Percentiles rank a stretch among this genome's conserved stretches.
These are phyloP conservation scores for Yamadazyma sp. DNA, from an alignment of 805 yeast genomes.

Conservation along the genomic window DNA sequence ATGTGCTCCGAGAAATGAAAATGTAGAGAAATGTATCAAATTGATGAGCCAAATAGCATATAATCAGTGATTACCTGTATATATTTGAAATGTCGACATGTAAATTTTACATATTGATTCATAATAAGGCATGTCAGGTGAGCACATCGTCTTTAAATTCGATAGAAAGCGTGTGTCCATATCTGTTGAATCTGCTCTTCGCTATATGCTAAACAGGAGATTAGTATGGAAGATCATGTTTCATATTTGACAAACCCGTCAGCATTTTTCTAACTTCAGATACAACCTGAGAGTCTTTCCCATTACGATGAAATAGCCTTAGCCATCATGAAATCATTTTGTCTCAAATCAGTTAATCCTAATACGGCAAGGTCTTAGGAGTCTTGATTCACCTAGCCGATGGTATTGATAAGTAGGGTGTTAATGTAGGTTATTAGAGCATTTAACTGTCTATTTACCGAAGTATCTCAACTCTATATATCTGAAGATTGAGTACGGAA, in stretches of 20 bases:
- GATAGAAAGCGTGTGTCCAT: too few relatives aligned
- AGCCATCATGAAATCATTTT: too few relatives aligned
- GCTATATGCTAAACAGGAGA: slow-evolving; percentile 67
- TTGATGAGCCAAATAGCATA: slow-evolving; percentile 66
- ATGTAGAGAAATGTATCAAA: slow-evolving; percentile 64
- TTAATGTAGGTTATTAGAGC: too few relatives aligned
- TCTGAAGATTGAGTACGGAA: slow-evolving; percentile 31
- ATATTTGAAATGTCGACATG: background rate
- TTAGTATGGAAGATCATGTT: slow-evolving; percentile 70
- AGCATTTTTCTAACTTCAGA: too few relatives aligned
- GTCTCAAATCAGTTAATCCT: too few relatives aligned
- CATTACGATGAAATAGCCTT: too few relatives aligned
- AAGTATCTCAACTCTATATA: slow-evolving; percentile 31
- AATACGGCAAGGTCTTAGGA: too few relatives aligned
- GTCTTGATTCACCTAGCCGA: too few relatives aligned
- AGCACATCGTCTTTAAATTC: slow-evolving; percentile 84
- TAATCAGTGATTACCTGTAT: background rate
- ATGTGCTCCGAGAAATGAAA: slow-evolving; percentile 74
- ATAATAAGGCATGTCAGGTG: too few relatives aligned
- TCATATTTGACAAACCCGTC: slow-evolving; percentile 59
- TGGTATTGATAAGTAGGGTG: too few relatives aligned
- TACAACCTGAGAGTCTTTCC: too few relatives aligned
- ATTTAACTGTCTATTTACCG: slow-evolving; percentile 22
- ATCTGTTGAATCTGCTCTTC: too few relatives aligned
- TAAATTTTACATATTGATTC: slow-evolving; percentile 29